Base-by-base conservation (phyloP, 2,329 filamentous ascomycete species). In the Colletotrichum sublineola region DNA sequence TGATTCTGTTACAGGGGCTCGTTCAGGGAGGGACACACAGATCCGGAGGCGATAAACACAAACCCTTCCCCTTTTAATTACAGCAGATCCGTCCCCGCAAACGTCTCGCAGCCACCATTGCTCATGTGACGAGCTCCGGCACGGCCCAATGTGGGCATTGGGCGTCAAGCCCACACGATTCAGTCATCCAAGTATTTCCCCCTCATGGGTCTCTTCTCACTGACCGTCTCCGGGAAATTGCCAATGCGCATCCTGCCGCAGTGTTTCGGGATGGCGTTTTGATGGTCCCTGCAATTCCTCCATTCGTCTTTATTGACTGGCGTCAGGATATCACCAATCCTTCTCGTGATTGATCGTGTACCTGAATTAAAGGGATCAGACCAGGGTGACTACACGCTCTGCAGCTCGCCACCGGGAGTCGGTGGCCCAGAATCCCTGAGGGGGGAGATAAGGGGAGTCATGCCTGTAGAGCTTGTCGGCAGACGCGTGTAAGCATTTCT, bases 51-150 rank as follows among this genome's bases (percentile, higher is more conserved):
- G 60, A 72, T 48, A 24, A 29, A 57, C 48, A 44, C 33, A 69
- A 40, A 55, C 44, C n/a, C 1, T 20, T 53, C 18, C 3, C 36
- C 48, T 18, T 33, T 63, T 63, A 36, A 36, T 55, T 63, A 24
- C 61, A 18, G 38, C n/a, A 46, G 42, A 40, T 24, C 7, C 5
- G 9, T 53, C 61, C 52, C 44, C 50, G 50, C 65, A 38, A n/a
- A 55, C 61, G n/a, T 56, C 66, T 56, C 60, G 70, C 70, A 70
- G 66, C 48, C 50, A 24, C 46, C 46, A n/a, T 65, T 42, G 48
- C 66, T 72, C 70, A 72, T 72, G 70, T 72, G 70, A 70, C 61
- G 40, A 68, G 69, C 58, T 55, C 36, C 36, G 15, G 58, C 46
- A 44, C 44, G 31, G 61, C 61, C 33, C 61, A n/a, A 52, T 14